A percentile compares a stretch with the other conserved stretches of the same genome.
Evolutionary conservation across 768 basidiomycete genomes (phyloP).

Genomic region (Rhizopogon vinicolor): DNA sequence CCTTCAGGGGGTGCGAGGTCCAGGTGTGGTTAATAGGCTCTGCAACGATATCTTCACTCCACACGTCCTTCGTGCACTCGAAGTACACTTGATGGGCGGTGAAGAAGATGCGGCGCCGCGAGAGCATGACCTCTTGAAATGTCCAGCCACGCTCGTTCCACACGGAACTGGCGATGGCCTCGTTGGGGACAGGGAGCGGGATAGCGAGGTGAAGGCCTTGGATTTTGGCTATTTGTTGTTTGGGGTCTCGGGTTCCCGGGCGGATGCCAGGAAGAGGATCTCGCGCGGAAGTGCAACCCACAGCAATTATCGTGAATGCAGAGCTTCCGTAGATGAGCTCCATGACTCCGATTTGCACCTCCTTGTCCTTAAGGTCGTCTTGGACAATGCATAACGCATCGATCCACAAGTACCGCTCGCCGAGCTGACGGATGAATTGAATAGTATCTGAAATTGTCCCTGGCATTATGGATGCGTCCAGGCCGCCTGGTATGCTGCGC

Average conservation of each 20-base stretch:
- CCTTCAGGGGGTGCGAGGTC: too few relatives aligned
- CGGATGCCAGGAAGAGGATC: slow-evolving; percentile 10
- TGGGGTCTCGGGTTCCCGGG: neutral
- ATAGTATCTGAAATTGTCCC: slow-evolving; percentile 15
- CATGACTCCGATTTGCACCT: slow-evolving; percentile 10
- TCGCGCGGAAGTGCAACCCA: neutral
- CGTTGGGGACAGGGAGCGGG: slow-evolving; percentile 6
- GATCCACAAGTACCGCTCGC: slow-evolving; percentile 13
- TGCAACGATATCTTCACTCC: slow-evolving; percentile 15
- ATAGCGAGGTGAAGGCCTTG: slow-evolving; percentile 7
- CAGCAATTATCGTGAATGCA: slow-evolving; percentile 10
- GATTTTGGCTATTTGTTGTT: slow-evolving; percentile 5
- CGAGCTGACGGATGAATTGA: slow-evolving; percentile 7
- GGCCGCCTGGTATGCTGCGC: slow-evolving; percentile 5
- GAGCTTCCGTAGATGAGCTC: slow-evolving; percentile 12
- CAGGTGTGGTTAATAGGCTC: too few relatives aligned
- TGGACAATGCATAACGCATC: slow-evolving; percentile 16
- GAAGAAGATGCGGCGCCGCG: slow-evolving; percentile 12
- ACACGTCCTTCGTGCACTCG: slow-evolving; percentile 9
- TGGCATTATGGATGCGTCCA: slow-evolving; percentile 3
- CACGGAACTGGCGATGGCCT: slow-evolving; percentile 4
- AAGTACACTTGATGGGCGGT: slow-evolving; percentile 16
- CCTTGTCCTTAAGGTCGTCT: slow-evolving; percentile 3
- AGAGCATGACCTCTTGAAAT: slow-evolving; percentile 15
- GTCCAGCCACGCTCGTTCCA: slow-evolving; percentile 15